These are phyloP conservation scores for Nannizzia gypsea DNA, from an alignment of 2,329 filamentous ascomycete species.

Conservation along the genomic window DNA sequence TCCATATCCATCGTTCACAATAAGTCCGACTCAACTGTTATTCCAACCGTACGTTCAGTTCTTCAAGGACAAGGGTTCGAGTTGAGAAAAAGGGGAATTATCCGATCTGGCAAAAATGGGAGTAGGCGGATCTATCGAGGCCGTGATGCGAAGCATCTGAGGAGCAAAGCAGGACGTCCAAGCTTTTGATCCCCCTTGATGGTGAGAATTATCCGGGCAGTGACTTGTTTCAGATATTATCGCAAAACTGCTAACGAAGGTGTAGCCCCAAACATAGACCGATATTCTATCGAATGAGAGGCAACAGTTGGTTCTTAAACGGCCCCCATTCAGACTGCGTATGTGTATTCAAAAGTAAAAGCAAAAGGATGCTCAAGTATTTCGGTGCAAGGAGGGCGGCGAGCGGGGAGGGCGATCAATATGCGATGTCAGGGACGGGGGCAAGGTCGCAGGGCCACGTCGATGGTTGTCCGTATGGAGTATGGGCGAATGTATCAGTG, in stretches of 20 bases:
- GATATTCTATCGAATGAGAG: constrained; percentile 2
- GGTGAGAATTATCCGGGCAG: background rate
- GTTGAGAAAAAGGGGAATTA: background rate
- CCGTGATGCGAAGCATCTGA: constrained; percentile 4
- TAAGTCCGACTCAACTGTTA: background rate
- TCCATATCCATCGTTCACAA: constrained; percentile 2
- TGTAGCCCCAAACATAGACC: background rate
- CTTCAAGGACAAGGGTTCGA: background rate
- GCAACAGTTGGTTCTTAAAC: background rate
- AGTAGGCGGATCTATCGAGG: background rate
- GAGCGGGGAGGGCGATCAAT: constrained; percentile 4
- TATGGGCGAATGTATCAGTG: background rate
- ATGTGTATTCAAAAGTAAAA: background rate
- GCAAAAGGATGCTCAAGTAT: too few relatives aligned
- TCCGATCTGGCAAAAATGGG: background rate
- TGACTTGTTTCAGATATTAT: background rate
- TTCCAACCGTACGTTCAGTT: background rate
- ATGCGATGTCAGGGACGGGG: constrained; percentile 2
- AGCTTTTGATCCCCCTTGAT: background rate
- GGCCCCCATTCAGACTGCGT: background rate
- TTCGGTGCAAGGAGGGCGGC: background rate
- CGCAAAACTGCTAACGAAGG: background rate
- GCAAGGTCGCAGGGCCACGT: background rate
- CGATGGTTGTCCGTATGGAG: background rate
- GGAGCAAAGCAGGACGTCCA: background rate